A percentile compares a stretch with the other conserved stretches of the same genome.
Evolutionary conservation across 441 rosid species (phyloP).

Genomic region (Populus trichocarpa): DNA sequence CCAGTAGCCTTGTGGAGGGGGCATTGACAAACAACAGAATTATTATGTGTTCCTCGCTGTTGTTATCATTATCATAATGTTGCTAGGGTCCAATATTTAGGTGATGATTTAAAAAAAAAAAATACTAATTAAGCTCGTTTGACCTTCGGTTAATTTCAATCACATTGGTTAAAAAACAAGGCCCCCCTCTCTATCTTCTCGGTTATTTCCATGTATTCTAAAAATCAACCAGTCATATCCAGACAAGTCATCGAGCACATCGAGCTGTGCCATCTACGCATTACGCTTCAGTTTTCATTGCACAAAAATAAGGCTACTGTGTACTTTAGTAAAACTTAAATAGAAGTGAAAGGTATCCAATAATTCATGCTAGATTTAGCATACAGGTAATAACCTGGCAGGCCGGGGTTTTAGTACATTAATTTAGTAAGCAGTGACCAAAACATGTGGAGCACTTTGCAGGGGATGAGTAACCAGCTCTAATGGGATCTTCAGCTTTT

Average conservation of each 20-base stretch:
- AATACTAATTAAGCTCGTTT: not conserved
- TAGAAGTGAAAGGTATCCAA: conserved; percentile 21
- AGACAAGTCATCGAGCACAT: conserved; percentile 15
- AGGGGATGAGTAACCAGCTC: conserved; percentile 10
- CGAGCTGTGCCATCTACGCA: conserved; percentile 12
- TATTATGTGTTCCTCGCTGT: not conserved
- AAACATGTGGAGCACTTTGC: conserved; percentile 20
- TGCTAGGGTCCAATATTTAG: not conserved
- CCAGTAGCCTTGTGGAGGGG: not conserved
- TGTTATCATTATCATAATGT: not conserved
- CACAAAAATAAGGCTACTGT: conserved; percentile 9
- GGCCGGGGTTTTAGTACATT: conserved; percentile 23
- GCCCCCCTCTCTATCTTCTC: not conserved
- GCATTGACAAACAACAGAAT: not conserved
- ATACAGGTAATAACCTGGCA: conserved; percentile 27
- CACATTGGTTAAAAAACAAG: too few relatives aligned
- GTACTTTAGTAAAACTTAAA: conserved; percentile 14
- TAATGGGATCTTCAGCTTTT: conserved; percentile 28
- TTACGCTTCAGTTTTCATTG: conserved; percentile 5
- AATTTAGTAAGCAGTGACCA: conserved; percentile 31
- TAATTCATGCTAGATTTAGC: conserved; percentile 18
- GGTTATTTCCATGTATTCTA: conserved; percentile 5
- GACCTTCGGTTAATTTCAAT: not conserved
- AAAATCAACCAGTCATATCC: conserved; percentile 4
- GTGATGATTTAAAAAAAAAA: not conserved